A percentile compares a stretch with the other conserved stretches of the same genome.
Conservation (phyloP, 176 grass and related monocot species). For the Guadua angustifolia region DNA sequence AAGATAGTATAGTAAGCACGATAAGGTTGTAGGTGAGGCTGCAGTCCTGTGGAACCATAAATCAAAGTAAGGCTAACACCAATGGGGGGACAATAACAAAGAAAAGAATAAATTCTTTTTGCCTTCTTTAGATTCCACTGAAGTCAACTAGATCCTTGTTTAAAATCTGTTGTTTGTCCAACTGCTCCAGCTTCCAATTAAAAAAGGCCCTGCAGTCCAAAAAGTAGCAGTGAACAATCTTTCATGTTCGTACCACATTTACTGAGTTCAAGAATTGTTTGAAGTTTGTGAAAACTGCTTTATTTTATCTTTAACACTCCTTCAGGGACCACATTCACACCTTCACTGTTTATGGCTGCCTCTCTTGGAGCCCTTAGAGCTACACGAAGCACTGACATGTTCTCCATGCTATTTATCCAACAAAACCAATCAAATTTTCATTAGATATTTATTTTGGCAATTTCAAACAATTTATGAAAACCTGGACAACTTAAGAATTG, state of each 20-base stretch:
- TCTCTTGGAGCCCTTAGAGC: slow-evolving; percentile 80
- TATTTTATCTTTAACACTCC: too few relatives aligned
- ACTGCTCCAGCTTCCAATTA: slow-evolving; percentile 87
- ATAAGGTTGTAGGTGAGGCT: too few relatives aligned
- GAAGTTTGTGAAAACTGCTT: too few relatives aligned
- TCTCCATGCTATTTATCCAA: slow-evolving; percentile 93
- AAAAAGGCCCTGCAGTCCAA: slow-evolving; percentile 93
- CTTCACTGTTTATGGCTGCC: slow-evolving; percentile 74
- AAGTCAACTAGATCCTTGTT: slow-evolving; percentile 85
- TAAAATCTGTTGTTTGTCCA: slow-evolving; percentile 92
- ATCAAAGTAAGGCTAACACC: too few relatives aligned
- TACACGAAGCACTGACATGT: slow-evolving; percentile 90
- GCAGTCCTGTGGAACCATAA: too few relatives aligned
- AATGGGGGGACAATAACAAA: too few relatives aligned
- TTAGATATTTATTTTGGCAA: not conserved
- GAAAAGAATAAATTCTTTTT: slow-evolving; percentile 46
- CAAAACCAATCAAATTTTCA: slow-evolving; percentile 26
- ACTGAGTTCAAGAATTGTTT: too few relatives aligned
- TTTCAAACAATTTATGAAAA: not conserved
- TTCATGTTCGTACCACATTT: too few relatives aligned
- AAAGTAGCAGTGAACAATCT: too few relatives aligned
- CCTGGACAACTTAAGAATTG: not conserved
- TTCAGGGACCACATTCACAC: slow-evolving; percentile 66
- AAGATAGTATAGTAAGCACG: too few relatives aligned
- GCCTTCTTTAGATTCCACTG: slow-evolving; percentile 98